Evolutionary conservation across 352 stramenopile genomes (phyloP).

Genomic region (Elongisporangium anandrum): DNA sequence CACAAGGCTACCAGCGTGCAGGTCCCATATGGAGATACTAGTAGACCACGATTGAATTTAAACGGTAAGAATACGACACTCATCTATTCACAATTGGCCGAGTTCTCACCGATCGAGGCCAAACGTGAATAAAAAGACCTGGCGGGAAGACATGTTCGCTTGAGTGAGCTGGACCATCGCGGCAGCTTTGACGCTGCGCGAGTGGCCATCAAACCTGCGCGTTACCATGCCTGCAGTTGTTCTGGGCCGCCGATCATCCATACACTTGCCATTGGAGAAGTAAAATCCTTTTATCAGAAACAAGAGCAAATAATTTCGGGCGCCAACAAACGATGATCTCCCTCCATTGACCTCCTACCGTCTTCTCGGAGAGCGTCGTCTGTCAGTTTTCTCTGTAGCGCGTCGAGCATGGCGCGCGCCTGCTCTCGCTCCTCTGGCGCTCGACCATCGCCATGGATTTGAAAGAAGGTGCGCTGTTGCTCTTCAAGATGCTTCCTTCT

Average conservation of each 20-base stretch:
- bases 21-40: conserved; percentile 46
- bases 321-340: too few species aligned
- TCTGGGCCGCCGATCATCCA: conserved; percentile 29
- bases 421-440: conserved; percentile 27
- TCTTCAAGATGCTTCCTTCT: conserved; percentile 39
- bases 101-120: conserved; percentile 36
- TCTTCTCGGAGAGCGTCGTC: conserved; percentile 63
- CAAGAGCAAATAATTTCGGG: too few species aligned
- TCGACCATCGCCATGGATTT: conserved; percentile 33
- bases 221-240: conserved; percentile 54
- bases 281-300: too few species aligned
- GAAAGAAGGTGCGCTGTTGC: conserved; percentile 41
- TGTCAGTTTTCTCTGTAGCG: conserved; percentile 50
- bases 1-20: conserved; percentile 24
- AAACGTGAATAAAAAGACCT: conserved; percentile 36
- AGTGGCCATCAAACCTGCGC: conserved; percentile 33
- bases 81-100: too few species aligned
- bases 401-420: conserved; percentile 46
- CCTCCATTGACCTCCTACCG: too few species aligned
- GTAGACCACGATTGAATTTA: too few species aligned
- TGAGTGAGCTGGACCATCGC: conserved; percentile 5
- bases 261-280: conserved; percentile 44
- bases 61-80: too few species aligned
- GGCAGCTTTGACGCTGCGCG: conserved; percentile 15
- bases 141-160: neutral